phyloP scores from a whole-genome alignment of 1,139 yeast species.

The Taiozyma onychis region DNA sequence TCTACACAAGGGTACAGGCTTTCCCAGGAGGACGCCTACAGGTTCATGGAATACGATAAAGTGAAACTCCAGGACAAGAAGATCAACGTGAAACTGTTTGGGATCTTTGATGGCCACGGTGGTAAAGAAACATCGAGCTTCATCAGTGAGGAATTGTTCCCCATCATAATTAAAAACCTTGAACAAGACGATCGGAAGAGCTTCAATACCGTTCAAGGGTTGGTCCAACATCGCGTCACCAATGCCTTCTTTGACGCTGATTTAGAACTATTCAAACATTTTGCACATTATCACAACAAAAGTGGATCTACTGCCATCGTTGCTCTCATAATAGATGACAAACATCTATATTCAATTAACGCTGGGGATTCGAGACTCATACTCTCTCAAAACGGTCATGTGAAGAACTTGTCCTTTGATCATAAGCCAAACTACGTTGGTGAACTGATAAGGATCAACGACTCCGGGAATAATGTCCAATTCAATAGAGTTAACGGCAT shows the following conservation, averaged over 20 bases:
- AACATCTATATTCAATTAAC: conserved; percentile 49
- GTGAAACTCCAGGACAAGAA: conserved; percentile 23
- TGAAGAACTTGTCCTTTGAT: conserved; percentile 65
- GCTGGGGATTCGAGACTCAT: conserved; percentile 75
- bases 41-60: conserved; percentile 28
- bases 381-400: conserved; percentile 40
- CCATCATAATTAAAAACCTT: conserved; percentile 29
- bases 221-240: conserved; percentile 37
- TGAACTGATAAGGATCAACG: conserved; percentile 68
- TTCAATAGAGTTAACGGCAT: conserved; percentile 70
- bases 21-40: conserved; percentile 76
- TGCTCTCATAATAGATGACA: conserved; percentile 43
- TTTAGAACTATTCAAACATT: conserved; percentile 40
- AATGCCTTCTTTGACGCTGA: conserved; percentile 57
- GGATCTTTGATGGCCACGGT: conserved; percentile 81
- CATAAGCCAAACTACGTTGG: conserved; percentile 75
- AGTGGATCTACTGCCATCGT: conserved; percentile 71
- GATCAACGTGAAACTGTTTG: conserved; percentile 48
- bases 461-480: conserved; percentile 66
- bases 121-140: conserved; percentile 57
- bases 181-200: conserved; percentile 14
- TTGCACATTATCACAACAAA: conserved; percentile 21
- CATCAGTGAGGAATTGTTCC: conserved; percentile 42
- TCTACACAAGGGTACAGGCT: conserved; percentile 77
- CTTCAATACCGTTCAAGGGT: conserved; percentile 29